Evolutionary conservation across 2,329 filamentous ascomycete genomes (phyloP).

Genomic region (Alternaria ventricosa): DNA sequence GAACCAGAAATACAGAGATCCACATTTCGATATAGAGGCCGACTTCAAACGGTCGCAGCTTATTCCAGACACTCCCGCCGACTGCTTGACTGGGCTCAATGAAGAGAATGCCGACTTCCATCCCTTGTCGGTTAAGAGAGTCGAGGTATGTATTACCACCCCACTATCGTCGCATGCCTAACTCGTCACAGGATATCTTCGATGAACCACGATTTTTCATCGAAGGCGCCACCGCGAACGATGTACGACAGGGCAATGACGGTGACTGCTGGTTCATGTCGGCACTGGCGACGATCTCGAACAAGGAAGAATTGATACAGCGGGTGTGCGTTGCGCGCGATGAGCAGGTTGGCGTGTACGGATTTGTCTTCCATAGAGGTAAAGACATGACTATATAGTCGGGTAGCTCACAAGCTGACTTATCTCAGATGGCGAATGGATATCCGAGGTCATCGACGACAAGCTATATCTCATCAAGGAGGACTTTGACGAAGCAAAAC

Average conservation of each 20-base stretch:
- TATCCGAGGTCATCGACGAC: conserved; percentile 89
- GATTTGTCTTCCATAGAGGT: conserved; percentile 81
- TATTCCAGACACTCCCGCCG: conserved; percentile 42
- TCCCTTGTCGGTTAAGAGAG: conserved; percentile 77
- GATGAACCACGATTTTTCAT: conserved; percentile 78
- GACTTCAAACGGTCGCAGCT: conserved; percentile 66
- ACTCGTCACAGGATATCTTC: conserved; percentile 72
- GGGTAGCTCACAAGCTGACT: conserved; percentile 26
- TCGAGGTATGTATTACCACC: conserved; percentile 53
- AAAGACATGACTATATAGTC: conserved; percentile 18
- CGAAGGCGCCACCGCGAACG: conserved; percentile 76
- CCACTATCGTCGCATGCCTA: conserved; percentile 8
- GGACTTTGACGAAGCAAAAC: conserved; percentile 76
- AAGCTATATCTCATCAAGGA: conserved; percentile 85
- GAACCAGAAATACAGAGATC: conserved; percentile 85
- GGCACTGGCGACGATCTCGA: conserved; percentile 76
- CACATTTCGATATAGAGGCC: conserved; percentile 84
- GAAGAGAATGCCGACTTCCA: conserved; percentile 49
- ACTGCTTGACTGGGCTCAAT: conserved; percentile 60
- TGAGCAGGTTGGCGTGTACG: conserved; percentile 78
- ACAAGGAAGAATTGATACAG: conserved; percentile 74
- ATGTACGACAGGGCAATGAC: conserved; percentile 78
- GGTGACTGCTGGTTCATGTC: conserved; percentile 91
- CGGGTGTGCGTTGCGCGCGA: conserved; percentile 75
- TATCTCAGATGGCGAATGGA: conserved; percentile 79